Evolutionary conservation across 2,329 filamentous ascomycete species (phyloP), one percentile per base, ranked within the genome.

Genomic region (Ophiocordyceps australis): DNA sequence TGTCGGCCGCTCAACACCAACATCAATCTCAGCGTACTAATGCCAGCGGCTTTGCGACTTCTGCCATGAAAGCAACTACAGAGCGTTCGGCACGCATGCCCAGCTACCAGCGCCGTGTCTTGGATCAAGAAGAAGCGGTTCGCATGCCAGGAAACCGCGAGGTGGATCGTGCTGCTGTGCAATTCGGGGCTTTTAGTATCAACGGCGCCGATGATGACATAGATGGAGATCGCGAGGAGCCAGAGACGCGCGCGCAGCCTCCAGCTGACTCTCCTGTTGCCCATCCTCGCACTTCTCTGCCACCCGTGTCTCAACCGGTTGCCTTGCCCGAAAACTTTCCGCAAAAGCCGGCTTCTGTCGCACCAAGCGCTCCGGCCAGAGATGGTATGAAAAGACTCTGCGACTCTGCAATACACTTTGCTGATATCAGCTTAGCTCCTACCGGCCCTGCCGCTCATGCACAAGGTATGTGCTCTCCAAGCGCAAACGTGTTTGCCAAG

Each of bases 71-170:
- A 57, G 79, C 79, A 9, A 77, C 74, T 10, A 39, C 67, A 31
- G 55, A 72, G 42, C 49, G 66, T 33, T 57, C 67, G 14, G 58
- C 61, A 32, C 78, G 86, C 32, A 74, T 72, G 28, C 69, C 81
- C 13, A 85, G 75, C 54, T 82, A 78, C 50, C 78, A 91, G 49
- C 74, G 86, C 37, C 78, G 82, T 41, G 66, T 94, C 28, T 63
- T 92, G 42, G 85, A 95, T 41, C 89, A 98, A 47, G 85, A 93
- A 51, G 89, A 98, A 56, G 82, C 89, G 31, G 89, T 98, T 21
- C 83, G 93, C 36, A 94, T 98, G 86, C 89, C 89, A 23, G 83
- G 81, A 32, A 93, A 94, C 57, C 83, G 89, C 38, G 85, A 89
- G 27, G 78, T 98, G 16, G 86, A 95, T 47, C 75, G 83, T 40